These are phyloP conservation scores for Anthracocystis setariae DNA, from an alignment of 1,284 basidiomycete species.

Conservation along the genomic window DNA sequence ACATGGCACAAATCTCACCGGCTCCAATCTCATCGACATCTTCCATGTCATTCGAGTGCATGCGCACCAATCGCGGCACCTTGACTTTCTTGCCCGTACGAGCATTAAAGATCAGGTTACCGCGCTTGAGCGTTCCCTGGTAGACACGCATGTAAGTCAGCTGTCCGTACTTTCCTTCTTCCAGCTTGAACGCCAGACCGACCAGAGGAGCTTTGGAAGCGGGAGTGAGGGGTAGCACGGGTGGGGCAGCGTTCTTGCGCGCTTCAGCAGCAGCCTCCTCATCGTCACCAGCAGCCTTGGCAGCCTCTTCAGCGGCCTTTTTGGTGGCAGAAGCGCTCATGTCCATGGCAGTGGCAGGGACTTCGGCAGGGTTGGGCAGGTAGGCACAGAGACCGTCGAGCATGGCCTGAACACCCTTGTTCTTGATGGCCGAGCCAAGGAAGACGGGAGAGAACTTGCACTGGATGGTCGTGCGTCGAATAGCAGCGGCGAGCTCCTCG, in stretches of 20 bases:
- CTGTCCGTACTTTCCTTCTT: constrained; percentile 96
- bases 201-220: constrained; percentile 80
- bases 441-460: constrained; percentile 97
- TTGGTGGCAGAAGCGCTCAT: constrained; percentile 73
- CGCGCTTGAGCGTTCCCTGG: constrained; percentile 89
- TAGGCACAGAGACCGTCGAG: constrained; percentile 96
- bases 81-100: constrained; percentile 97
- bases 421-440: constrained; percentile 96
- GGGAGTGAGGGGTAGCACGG: constrained; percentile 58
- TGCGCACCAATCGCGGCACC: constrained; percentile 93
- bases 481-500: constrained; percentile 80
- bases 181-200: constrained; percentile 96
- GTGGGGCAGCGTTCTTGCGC: constrained; percentile 52
- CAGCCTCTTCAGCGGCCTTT: constrained; percentile 55
- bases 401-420: constrained; percentile 92
- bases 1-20: constrained; percentile 99
- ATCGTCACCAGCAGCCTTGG: constrained; percentile 45
- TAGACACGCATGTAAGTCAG: constrained; percentile 99
- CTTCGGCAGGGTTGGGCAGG: constrained; percentile 88
- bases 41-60: constrained; percentile 99
- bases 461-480: constrained; percentile 86
- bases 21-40: constrained; percentile 93
- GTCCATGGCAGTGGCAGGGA: constrained; percentile 83
- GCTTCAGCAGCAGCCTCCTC: constrained; percentile 53
- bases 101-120: constrained; percentile 88